Evolutionary conservation across 2,329 filamentous ascomycete species (phyloP), one percentile per base, ranked within the genome.

Genomic region (Zarea fungicola): DNA sequence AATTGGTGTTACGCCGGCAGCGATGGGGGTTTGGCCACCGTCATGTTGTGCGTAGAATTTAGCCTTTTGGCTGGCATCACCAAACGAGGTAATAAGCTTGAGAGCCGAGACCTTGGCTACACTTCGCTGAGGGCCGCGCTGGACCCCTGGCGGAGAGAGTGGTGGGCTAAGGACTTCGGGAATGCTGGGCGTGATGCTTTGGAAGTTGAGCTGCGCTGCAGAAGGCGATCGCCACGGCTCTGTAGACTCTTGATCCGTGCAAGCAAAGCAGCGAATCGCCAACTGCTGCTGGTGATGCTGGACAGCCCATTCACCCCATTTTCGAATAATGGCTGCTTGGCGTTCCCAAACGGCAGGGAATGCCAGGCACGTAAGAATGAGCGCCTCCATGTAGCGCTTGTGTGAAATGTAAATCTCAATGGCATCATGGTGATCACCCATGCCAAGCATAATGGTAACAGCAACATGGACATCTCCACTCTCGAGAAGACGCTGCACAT

Each of bases 371-470:
- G 90, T 87, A 55, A 99, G 76, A 13, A 99, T 79, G 26, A 97
- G 76, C 2, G 93, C 92, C 68, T 99, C 93, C 85, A 99, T 87
- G 64, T 85, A 95, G 60, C 85, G 84, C 65, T 85, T 89, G 55
- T 93, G 89, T 10, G 91, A 96, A 26, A 96, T 82, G 60, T 99
- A 99, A 25, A 96, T 86, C 66, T 99, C 93, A 52, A 99, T 91
- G 1, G 93, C 93, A 64, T 99, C 92, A 55, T 95, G 92, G 58
- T 88, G 77, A 62, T 97, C 92, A 2, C 91, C 91, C 67, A 99
- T 83, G 13, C 91, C 90, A 28, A 99, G 82, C 66, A 99, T 82
- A 54, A 97, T 92, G 0, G 92, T 92, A 16, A 90, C 91, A 5
- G 93, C 90, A 1, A 89, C 89, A 62, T 99, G 91, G 2, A 96